A percentile compares a stretch with the other conserved stretches of the same genome.
phyloP scores from a whole-genome alignment of 345 rosid genomes.

The Eucalyptus shirleyi region DNA sequence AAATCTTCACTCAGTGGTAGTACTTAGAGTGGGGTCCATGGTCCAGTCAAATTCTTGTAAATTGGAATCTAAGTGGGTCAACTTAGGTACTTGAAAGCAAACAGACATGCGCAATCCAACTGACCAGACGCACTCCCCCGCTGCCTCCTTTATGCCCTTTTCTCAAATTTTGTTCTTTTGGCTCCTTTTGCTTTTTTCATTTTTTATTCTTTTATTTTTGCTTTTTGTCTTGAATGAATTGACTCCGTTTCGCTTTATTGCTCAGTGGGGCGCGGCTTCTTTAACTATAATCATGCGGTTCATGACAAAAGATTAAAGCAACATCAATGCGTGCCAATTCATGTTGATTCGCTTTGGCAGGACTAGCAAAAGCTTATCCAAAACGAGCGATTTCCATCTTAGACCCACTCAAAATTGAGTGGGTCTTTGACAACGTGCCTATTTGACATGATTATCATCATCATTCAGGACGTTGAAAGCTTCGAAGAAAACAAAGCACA shows the following conservation, averaged over 20 bases:
- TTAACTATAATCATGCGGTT: background rate
- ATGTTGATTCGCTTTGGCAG: background rate
- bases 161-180: background rate
- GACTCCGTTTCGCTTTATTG: background rate
- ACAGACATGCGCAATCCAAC: background rate
- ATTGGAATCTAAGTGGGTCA: background rate
- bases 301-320: background rate
- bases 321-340: background rate
- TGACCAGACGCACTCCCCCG: background rate
- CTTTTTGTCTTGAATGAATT: background rate
- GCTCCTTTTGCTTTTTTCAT: background rate
- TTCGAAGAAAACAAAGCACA: background rate
- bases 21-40: background rate
- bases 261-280: background rate
- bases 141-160: background rate
- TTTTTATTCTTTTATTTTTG: background rate
- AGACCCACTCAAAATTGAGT: background rate
- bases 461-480: background rate
- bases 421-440: background rate
- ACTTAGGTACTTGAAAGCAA: background rate
- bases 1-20: background rate
- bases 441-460: background rate
- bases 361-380: background rate
- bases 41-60: background rate
- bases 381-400: background rate